Conservation (phyloP, 148 eudicot genomes). For the Nepenthes gracilis region DNA sequence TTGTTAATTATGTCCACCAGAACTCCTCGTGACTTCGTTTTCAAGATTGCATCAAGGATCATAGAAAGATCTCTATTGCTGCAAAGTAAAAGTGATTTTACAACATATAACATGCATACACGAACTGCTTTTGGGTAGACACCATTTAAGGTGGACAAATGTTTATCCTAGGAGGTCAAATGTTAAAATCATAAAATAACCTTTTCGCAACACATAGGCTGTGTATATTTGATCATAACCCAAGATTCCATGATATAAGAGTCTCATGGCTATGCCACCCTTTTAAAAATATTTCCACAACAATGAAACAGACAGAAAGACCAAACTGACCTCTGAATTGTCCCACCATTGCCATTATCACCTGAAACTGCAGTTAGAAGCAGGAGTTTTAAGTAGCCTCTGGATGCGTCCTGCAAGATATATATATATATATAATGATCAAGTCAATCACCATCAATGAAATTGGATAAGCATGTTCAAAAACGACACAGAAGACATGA, state of each 20-base stretch:
- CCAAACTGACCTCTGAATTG: constrained; percentile 69
- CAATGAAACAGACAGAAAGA: constrained; percentile 5
- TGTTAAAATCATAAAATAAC: background rate
- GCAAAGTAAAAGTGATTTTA: constrained; percentile 9
- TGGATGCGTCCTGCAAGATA: constrained; percentile 64
- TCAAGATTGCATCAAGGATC: constrained; percentile 89
- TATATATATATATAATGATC: background rate
- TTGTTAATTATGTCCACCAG: constrained; percentile 73
- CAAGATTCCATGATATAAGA: too few species aligned
- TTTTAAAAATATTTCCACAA: background rate
- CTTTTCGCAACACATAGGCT: too few species aligned
- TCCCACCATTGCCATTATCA: constrained; percentile 67
- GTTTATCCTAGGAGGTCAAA: background rate
- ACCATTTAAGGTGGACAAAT: background rate
- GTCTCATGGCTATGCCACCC: too few species aligned
- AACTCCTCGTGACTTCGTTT: constrained; percentile 79
- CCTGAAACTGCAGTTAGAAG: constrained; percentile 85
- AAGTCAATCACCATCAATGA: background rate
- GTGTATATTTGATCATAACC: too few species aligned
- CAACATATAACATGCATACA: background rate
- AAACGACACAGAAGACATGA: too few species aligned
- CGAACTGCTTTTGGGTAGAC: too few species aligned
- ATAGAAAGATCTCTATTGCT: constrained; percentile 94
- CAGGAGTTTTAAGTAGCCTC: constrained; percentile 87
- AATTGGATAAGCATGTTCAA: too few species aligned